These are phyloP conservation scores for Trebouxia sp. DNA, from an alignment of 139 green algal genomes.

Conservation along the genomic window DNA sequence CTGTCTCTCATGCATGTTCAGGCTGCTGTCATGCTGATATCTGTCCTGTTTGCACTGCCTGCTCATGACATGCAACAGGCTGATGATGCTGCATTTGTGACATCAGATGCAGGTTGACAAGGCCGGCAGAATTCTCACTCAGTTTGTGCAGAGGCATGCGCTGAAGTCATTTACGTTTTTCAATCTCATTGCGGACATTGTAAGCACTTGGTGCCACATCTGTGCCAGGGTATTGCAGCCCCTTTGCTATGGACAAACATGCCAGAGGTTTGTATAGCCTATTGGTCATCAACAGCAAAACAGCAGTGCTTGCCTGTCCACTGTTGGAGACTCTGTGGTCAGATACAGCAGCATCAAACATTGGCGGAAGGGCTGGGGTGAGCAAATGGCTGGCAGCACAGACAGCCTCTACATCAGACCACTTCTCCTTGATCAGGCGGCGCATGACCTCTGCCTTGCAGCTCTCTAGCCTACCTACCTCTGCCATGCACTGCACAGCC, in stretches of 20 bases:
- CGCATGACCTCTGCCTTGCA: conserved; percentile 51
- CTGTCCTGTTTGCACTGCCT: not conserved
- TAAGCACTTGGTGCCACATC: no score
- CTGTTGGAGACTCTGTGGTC: not conserved
- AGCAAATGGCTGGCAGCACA: conserved; percentile 51
- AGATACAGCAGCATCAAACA: conserved; percentile 10
- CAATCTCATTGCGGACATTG: no score
- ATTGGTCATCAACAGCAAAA: not conserved
- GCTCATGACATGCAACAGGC: not conserved
- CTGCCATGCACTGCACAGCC: conserved; percentile 49
- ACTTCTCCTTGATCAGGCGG: conserved; percentile 51
- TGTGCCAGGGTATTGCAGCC: no score
- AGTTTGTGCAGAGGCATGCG: not conserved
- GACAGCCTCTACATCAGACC: conserved; percentile 47
- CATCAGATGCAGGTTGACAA: not conserved
- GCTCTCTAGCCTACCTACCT: conserved; percentile 58
- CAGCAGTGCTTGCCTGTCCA: not conserved
- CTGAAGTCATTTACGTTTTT: no score
- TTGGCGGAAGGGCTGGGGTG: conserved; percentile 30
- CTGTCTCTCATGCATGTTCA: not conserved
- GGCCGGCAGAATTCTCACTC: not conserved
- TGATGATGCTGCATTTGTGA: not conserved
- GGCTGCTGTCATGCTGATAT: not conserved
- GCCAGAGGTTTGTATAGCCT: not conserved
- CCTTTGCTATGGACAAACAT: no score